Base-by-base conservation (phyloP, 2,329 filamentous ascomycete genomes). In the Aspergillus viridinutans region DNA sequence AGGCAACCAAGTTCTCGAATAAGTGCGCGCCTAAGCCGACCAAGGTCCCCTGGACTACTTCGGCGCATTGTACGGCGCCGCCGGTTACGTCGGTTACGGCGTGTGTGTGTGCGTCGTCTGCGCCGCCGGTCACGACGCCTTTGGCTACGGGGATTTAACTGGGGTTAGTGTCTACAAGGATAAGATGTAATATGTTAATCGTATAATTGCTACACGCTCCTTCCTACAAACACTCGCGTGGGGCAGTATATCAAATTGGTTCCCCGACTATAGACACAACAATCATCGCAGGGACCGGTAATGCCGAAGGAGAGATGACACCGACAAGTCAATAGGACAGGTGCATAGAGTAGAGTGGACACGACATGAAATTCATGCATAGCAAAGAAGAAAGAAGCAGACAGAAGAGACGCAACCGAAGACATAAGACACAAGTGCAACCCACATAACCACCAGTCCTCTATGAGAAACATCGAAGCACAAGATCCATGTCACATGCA, bases 21-120 rank as follows among this genome's bases (percentile, higher is more conserved):
- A 57, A 56, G 29, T 45, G 53, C 21, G 20, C 45, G 9, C 29
- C 60, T 3, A 32, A 58, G 12, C 63, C 66, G 3, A 60, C 66
- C 3, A 60, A 64, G 17, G 53, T 62, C 32, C 35, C 72, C 26
- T 75, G 70, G 66, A 63, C 65, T 14, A 58, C 51, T 21, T 67
- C 61, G 56, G 61, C 68, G 12, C 67, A 74, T 61, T 74, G 72
- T 55, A 72, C 69, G 0, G 66, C 55, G 56, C 69, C 70, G 4
- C 71, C 71, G 4, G 64, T 69, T n/a, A 64, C 69, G 0, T 71
- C 68, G 20, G 63, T 63, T 6, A 48, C 65, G 17, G 59, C 49
- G 9, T 73, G 70, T 61, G 65, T 73, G 49, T 73, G 70, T 59
- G 57, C 63, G 38, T 65, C 66, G 20, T 66, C 67, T 51, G 69